Conservation (phyloP, 1,284 basidiomycete genomes). For the Ceratobasidium sp. region DNA sequence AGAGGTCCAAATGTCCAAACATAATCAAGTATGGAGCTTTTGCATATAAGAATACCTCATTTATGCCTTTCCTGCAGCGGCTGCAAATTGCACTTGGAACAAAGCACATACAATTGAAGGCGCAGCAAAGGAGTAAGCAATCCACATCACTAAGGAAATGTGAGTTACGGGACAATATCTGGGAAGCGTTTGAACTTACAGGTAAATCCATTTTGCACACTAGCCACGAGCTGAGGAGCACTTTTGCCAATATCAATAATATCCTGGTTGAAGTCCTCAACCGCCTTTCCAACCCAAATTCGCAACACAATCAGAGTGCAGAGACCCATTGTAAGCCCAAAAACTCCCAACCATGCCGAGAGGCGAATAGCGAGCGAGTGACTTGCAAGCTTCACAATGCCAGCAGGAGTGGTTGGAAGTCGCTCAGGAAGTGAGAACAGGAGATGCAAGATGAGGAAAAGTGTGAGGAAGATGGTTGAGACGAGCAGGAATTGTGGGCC, state of each 20-base stretch:
- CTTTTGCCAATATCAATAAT: constrained; percentile 59
- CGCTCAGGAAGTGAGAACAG: constrained; percentile 69
- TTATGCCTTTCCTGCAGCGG: constrained; percentile 42
- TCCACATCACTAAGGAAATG: constrained; percentile 67
- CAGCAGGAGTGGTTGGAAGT: constrained; percentile 64
- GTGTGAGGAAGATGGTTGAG: constrained; percentile 62
- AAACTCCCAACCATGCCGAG: constrained; percentile 74
- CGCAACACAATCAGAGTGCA: constrained; percentile 72
- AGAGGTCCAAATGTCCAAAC: constrained; percentile 1
- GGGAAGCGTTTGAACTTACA: constrained; percentile 57
- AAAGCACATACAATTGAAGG: constrained; percentile 72
- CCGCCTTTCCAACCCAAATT: constrained; percentile 81
- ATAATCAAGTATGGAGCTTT: not conserved
- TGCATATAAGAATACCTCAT: not conserved
- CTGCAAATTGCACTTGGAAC: constrained; percentile 69
- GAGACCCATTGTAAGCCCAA: constrained; percentile 78
- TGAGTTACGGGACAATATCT: not conserved
- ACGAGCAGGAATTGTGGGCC: constrained; percentile 70
- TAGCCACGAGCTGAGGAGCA: constrained; percentile 66
- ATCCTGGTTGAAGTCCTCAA: constrained; percentile 73
- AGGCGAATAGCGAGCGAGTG: constrained; percentile 63
- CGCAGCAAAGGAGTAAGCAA: constrained; percentile 74
- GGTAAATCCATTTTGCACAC: constrained; percentile 73
- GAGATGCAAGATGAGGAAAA: constrained; percentile 73
- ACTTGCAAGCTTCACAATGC: constrained; percentile 58